Evolutionary conservation across 331 rosid genomes (phyloP).

Genomic region (Phaseolus coccineus): DNA sequence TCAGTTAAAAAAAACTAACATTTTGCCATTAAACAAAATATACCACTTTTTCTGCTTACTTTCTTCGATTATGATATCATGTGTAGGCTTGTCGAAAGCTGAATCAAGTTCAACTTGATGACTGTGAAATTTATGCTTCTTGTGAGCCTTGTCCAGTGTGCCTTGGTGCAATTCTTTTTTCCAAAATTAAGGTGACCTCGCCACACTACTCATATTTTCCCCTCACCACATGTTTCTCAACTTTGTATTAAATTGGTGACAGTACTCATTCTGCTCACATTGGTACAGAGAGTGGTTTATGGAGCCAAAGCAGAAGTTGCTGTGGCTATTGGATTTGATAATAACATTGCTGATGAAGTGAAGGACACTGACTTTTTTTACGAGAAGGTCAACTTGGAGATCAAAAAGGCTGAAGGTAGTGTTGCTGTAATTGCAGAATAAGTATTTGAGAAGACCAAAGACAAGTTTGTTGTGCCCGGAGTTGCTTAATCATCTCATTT

Average conservation of each 20-base stretch:
- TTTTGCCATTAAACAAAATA: neutral
- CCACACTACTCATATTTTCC: constrained; percentile 2
- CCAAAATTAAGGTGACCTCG: constrained; percentile 70
- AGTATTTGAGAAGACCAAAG: constrained; percentile 70
- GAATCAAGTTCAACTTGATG: constrained; percentile 68
- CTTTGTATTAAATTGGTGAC: neutral
- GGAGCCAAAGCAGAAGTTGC: constrained; percentile 94
- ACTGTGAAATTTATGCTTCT: constrained; percentile 87
- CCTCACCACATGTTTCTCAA: constrained; percentile 1
- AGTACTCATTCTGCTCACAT: neutral
- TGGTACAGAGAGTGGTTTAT: constrained; percentile 78
- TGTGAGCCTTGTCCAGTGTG: constrained; percentile 99
- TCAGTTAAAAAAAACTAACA: no score
- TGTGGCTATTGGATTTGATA: constrained; percentile 77
- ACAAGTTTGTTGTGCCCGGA: constrained; percentile 62
- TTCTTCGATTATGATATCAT: constrained; percentile 15
- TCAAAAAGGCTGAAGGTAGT: constrained; percentile 83
- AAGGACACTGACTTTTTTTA: constrained; percentile 65
- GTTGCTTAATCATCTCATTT: neutral
- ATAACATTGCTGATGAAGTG: constrained; percentile 75
- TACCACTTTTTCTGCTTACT: neutral
- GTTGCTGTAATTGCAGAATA: constrained; percentile 59
- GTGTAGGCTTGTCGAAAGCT: constrained; percentile 83
- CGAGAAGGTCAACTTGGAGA: constrained; percentile 76
- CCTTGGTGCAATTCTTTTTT: constrained; percentile 84